A percentile compares a stretch with the other conserved stretches of the same genome.
Evolutionary conservation across 1,284 basidiomycete genomes (phyloP).

Genomic region (Moniliophthora roreri): DNA sequence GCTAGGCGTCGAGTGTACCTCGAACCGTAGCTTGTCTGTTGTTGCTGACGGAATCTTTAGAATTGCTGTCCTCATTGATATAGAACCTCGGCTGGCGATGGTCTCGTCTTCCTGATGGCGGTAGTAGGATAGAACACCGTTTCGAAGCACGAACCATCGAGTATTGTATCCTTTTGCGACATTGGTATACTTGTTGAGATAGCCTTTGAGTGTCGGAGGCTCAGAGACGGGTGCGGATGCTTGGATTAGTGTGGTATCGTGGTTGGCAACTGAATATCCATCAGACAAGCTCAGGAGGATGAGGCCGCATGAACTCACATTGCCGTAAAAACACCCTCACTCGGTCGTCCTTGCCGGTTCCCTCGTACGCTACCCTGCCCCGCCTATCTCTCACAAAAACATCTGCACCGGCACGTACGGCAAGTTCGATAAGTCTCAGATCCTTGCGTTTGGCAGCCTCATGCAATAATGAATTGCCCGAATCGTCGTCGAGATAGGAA

Average conservation of each 20-base stretch:
- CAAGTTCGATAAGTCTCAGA: conserved; percentile 79
- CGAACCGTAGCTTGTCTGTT: conserved; percentile 76
- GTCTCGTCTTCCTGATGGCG: conserved; percentile 92
- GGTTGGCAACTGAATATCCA: conserved; percentile 64
- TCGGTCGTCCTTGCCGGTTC: conserved; percentile 71
- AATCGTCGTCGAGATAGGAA: conserved; percentile 73
- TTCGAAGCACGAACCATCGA: conserved; percentile 92
- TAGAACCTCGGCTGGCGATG: conserved; percentile 84
- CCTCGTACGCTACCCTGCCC: conserved; percentile 78
- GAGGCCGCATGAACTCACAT: conserved; percentile 51
- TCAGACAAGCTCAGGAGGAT: conserved; percentile 1
- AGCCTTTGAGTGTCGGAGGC: conserved; percentile 74
- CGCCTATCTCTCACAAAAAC: conserved; percentile 85
- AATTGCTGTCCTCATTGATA: conserved; percentile 82
- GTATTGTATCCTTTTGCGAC: conserved; percentile 90
- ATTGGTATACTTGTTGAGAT: conserved; percentile 89
- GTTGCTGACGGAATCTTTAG: conserved; percentile 48
- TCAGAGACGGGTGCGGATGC: conserved; percentile 41
- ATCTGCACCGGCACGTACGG: conserved; percentile 85
- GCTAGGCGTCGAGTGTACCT: conserved; percentile 69
- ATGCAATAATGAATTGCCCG: conserved; percentile 81
- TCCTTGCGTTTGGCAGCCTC: conserved; percentile 87
- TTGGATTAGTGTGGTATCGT: conserved; percentile 68
- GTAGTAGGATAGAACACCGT: conserved; percentile 87
- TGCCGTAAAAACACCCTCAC: conserved; percentile 85